Base-by-base conservation (phyloP, 2,329 filamentous ascomycete genomes). In the Plectosphaerella sp. region DNA sequence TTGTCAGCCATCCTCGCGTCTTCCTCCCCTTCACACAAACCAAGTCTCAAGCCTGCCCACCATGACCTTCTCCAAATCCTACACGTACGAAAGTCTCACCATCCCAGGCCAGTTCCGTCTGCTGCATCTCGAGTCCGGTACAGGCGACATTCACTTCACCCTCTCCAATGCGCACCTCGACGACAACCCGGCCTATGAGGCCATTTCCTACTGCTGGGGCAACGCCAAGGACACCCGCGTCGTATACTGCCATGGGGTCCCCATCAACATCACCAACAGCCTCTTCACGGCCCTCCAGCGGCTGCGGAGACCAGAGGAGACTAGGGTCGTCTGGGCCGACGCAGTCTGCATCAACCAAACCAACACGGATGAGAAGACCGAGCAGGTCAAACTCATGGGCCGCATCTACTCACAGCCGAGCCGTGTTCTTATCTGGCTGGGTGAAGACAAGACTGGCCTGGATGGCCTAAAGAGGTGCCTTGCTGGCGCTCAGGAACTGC, bases 321-420 rank as follows among this genome's bases (percentile, higher is more conserved):
- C 57, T 28, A 60, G 66, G 46, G 12, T 35, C 24, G 57, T 71
- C 10, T 71, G 68, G 68, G 66, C 68, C 5, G 68, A 71, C 46
- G 68, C 71, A 54, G 55, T 71, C 35, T 71, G 68, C 20, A 55
- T 55, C 48, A 53, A 55, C 16, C 53, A 55, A 47, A 45, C 24
- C 35, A 47, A 52, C 51, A 45, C 25, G 9, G 35, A 50, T 8
- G 53, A 55, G 43, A 52, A 53, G 35, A 41, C 28, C 5, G 12
- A 42, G 10, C 50, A 55, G 45, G 53, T 55, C 9, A 24, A 24
- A 4, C 41, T 47, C 42, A 55, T 55, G 53, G 47, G 50, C 16
- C 25, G 33, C 6, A 52, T 55, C 16, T 53, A 55, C 41, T 35
- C 14, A 3, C 16, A 15, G 35, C 47, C 53, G 15, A 41, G 42